Conservation (phyloP, 2,329 filamentous ascomycete genomes). For the Biscogniauxia sp. region DNA sequence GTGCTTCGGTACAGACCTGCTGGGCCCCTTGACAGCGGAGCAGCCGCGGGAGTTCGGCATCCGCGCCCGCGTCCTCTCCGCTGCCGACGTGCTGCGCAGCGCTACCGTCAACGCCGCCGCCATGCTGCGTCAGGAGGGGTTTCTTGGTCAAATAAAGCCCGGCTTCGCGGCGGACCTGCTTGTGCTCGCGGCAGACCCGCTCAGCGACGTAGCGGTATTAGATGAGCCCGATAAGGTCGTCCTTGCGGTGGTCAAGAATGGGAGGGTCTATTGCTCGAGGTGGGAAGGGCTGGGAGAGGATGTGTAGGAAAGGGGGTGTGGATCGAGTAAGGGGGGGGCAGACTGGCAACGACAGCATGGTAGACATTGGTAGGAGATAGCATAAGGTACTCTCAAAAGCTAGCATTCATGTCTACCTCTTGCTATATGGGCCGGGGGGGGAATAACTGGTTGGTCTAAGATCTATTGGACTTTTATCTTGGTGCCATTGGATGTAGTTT, state of each 20-base stretch:
- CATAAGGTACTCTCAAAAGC: no score
- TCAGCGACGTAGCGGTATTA: slow-evolving; percentile 49
- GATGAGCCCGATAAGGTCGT: slow-evolving; percentile 44
- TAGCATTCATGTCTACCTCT: no score
- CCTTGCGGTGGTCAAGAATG: slow-evolving; percentile 50
- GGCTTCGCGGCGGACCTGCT: slow-evolving; percentile 50
- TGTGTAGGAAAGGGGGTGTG: neutral
- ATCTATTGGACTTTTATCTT: no score
- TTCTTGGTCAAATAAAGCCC: slow-evolving; percentile 44
- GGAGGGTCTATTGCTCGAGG: slow-evolving; percentile 35
- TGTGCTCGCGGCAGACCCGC: slow-evolving; percentile 46
- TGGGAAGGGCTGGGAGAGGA: neutral
- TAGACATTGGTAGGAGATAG: no score
- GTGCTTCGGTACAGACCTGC: slow-evolving; percentile 51
- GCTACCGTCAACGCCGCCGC: slow-evolving; percentile 43
- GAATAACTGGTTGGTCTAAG: no score
- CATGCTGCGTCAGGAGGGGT: slow-evolving; percentile 41
- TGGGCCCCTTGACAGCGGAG: slow-evolving; percentile 44
- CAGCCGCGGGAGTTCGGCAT: slow-evolving; percentile 48
- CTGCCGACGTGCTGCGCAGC: slow-evolving; percentile 7
- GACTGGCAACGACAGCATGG: no score
- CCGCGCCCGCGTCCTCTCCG: slow-evolving; percentile 38
- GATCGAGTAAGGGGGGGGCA: no score
- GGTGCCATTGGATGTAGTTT: no score
- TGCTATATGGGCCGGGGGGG: no score